Evolutionary conservation across 371 early-diverging fungal genomes (phyloP).

Genomic region (Funneliformis caledonium): DNA sequence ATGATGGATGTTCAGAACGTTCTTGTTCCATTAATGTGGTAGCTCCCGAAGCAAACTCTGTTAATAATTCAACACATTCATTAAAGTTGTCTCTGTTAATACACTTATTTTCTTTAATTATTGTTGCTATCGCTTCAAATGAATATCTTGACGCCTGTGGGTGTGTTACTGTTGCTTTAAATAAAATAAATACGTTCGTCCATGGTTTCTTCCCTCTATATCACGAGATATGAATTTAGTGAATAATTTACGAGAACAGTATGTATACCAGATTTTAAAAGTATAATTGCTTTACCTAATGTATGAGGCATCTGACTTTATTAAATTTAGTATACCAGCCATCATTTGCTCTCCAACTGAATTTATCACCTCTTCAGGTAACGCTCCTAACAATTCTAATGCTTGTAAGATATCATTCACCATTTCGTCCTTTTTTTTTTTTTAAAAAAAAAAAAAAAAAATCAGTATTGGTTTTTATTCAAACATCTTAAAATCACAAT

Average conservation of each 20-base stretch:
- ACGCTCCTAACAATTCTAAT: slow-evolving; percentile 61
- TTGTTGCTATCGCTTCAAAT: slow-evolving; percentile 60
- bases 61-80: slow-evolving; percentile 68
- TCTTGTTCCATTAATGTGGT: slow-evolving; percentile 49
- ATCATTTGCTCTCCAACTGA: slow-evolving; percentile 79
- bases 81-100: slow-evolving; percentile 64
- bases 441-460: neutral
- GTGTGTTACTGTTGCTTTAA: slow-evolving; percentile 58
- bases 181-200: slow-evolving; percentile 56
- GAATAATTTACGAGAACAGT: neutral
- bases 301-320: slow-evolving; percentile 58
- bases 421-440: slow-evolving; percentile 52
- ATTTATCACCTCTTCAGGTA: slow-evolving; percentile 70
- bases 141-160: slow-evolving; percentile 62
- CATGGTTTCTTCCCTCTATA: slow-evolving; percentile 47
- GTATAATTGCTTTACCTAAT: slow-evolving; percentile 41
- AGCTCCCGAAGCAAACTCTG: slow-evolving; percentile 57
- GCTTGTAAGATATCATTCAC: slow-evolving; percentile 65
- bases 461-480: neutral
- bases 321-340: slow-evolving; percentile 75
- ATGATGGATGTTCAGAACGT: neutral
- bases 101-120: slow-evolving; percentile 56
- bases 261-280: neutral
- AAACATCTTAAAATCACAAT: neutral
- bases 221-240: neutral